Base-by-base conservation (phyloP, 768 basidiomycete genomes). In the Melanogaster broomeanus region DNA sequence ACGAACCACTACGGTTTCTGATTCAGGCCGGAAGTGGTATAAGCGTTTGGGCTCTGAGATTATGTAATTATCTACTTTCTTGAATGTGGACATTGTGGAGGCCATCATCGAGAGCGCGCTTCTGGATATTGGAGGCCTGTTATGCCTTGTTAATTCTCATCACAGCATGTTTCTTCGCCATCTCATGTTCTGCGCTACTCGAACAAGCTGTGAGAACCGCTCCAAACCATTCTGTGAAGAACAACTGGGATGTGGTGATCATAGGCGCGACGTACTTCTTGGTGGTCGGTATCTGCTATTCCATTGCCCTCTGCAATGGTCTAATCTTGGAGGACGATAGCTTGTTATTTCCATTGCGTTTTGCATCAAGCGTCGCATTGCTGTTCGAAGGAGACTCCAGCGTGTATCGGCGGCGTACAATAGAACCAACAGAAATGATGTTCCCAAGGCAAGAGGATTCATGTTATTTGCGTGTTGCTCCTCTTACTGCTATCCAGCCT, bases 191-290 rank as follows among this genome's bases (percentile, higher is more conserved):
- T 2, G 78, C 82, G 0, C 72, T 90, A 47, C 76, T 90, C 45
- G 81, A 83, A 0, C 88, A 91, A 63, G 87, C 88, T 0, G 82
- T 88, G 18, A 77, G 88, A 45, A 87, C 82, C 0, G 75, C 86
- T 3, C 79, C 79, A 2, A 70, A 65, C 39, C 71, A 68, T 53
- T 74, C 79, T 10, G 87, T 83, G 80, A 65, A 59, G 45, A 72
- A 77, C 28, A 91, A 90, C 67, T 76, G 81, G 75, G 83, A 91
- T 65, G 79, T 82, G 6, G 69, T 87, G 25, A 75, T 84, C 47
- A 82, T 92, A 30, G 83, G 82, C 10, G 80, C 80, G n/a, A 82
- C 88, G 0, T 92, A 91, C 65, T 72, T 77, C 61, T 61, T 85
- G 9, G 77, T 91, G 67, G 89, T 89, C 60, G 50, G 84, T 71